A percentile compares a stretch with the other conserved stretches of the same genome.
These are phyloP conservation scores for Acanthamoeba triangularis DNA, from an alignment of 208 protist genomes.

Conservation along the genomic window DNA sequence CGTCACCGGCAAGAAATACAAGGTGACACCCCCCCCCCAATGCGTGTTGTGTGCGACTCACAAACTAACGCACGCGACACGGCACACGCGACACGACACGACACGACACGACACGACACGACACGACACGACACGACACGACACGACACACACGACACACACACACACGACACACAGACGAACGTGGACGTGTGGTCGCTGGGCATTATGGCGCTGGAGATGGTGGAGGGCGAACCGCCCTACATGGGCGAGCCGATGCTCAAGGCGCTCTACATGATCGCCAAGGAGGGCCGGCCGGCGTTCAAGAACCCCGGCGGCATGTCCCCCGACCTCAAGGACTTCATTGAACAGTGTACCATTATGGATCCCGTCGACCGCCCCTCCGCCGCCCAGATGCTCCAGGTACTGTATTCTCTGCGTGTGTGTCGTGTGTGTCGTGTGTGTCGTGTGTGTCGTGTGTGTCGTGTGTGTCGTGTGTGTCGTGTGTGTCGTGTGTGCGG, in stretches of 20 bases:
- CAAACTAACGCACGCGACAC: no score
- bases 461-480: background rate
- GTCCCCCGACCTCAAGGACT: slow-evolving; percentile 69
- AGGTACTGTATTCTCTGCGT: background rate
- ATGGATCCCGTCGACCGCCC: slow-evolving; percentile 36
- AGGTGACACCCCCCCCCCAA: background rate
- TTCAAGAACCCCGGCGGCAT: slow-evolving; percentile 63
- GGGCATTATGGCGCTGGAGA: slow-evolving; percentile 70
- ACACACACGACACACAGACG: background rate
- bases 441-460: background rate
- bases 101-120: background rate
- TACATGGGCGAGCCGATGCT: slow-evolving; percentile 71
- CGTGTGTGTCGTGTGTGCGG: background rate
- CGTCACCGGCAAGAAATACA: slow-evolving; percentile 81
- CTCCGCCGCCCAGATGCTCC: slow-evolving; percentile 5
- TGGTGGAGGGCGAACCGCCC: slow-evolving; percentile 47
- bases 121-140: no score
- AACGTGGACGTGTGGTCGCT: slow-evolving; percentile 71
- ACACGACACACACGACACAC: background rate
- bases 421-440: background rate
- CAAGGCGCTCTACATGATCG: slow-evolving; percentile 57
- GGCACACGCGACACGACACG: background rate
- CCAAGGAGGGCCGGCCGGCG: slow-evolving; percentile 56
- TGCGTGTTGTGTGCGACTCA: background rate
- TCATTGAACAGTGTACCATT: slow-evolving; percentile 69